Conservation (phyloP, 192 early-diverging fungal species). For the Gorgonomyces haynaldii region DNA sequence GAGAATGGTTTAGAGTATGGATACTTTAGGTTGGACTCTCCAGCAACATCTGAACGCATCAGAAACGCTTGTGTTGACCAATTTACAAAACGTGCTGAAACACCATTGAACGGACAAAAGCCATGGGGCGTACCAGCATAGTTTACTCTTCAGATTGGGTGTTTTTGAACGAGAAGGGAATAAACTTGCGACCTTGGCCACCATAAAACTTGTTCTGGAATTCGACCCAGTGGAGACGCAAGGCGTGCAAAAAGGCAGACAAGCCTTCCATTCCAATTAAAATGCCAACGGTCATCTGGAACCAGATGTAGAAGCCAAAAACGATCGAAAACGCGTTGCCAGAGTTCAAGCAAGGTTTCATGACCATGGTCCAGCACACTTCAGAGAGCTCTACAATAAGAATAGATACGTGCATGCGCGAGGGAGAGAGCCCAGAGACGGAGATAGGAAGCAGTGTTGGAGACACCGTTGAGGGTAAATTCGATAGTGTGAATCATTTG, state of each 20-base stretch:
- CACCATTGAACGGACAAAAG: conserved; percentile 12
- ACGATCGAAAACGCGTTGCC: conserved; percentile 54
- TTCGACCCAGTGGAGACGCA: conserved; percentile 95
- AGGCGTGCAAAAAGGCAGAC: conserved; percentile 77
- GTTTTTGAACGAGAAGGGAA: conserved; percentile 84
- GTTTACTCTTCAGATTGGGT: too few relatives aligned
- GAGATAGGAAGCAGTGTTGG: conserved; percentile 97
- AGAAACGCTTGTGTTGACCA: conserved; percentile 59
- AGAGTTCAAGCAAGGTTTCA: conserved; percentile 43
- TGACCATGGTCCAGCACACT: conserved; percentile 91
- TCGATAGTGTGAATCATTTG: conserved; percentile 98
- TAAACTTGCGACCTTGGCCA: conserved; percentile 78
- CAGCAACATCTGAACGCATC: conserved; percentile 69
- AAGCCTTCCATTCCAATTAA: conserved; percentile 80
- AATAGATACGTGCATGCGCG: conserved; percentile 78
- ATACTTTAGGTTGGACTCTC: conserved; percentile 52
- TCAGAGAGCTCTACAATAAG: conserved; percentile 70
- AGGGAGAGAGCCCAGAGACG: conserved; percentile 97
- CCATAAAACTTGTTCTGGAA: conserved; percentile 97
- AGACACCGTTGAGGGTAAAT: conserved; percentile 89
- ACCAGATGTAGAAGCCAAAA: conserved; percentile 80
- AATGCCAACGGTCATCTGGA: conserved; percentile 65
- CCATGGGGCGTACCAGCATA: conserved; percentile 10
- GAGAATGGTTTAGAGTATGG: conserved; percentile 26
- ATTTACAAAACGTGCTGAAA: conserved; percentile 33